Conservation (phyloP, 106 monocot species). For the Triglochin maritima region DNA sequence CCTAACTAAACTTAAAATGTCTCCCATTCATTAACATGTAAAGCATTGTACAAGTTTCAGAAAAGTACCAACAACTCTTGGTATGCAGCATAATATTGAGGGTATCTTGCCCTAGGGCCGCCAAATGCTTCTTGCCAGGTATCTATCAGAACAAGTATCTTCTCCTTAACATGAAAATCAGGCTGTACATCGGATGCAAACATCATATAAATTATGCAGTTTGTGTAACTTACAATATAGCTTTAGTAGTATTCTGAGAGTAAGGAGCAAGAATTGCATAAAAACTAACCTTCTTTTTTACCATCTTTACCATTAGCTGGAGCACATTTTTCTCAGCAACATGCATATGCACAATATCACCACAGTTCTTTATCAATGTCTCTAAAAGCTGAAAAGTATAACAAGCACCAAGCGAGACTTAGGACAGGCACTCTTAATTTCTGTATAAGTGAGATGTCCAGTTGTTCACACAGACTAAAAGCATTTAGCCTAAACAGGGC, state of each 20-base stretch:
- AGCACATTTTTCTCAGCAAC: conserved; percentile 72
- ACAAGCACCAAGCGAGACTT: not conserved
- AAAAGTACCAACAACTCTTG: conserved; percentile 61
- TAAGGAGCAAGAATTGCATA: conserved; percentile 4
- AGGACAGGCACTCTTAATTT: not conserved
- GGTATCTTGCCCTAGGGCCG: conserved; percentile 74
- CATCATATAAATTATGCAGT: not conserved
- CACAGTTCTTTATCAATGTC: conserved; percentile 80
- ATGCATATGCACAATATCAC: conserved; percentile 70
- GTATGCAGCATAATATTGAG: conserved; percentile 72
- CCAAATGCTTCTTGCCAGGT: conserved; percentile 96
- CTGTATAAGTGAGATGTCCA: not conserved
- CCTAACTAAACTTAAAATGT: too few species aligned
- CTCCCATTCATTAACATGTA: too few species aligned
- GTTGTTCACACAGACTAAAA: not conserved
- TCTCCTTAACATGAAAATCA: conserved; percentile 82
- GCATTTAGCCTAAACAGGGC: not conserved
- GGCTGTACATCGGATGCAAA: conserved; percentile 23
- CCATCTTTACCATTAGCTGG: conserved; percentile 80
- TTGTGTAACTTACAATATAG: not conserved
- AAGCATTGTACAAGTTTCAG: not conserved
- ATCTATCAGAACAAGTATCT: conserved; percentile 63
- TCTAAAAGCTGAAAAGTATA: conserved; percentile 51
- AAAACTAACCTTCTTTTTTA: conserved; percentile 68
- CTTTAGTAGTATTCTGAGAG: not conserved